Evolutionary conservation across 2,329 filamentous ascomycete genomes (phyloP).

Genomic region (Chalara sp.): DNA sequence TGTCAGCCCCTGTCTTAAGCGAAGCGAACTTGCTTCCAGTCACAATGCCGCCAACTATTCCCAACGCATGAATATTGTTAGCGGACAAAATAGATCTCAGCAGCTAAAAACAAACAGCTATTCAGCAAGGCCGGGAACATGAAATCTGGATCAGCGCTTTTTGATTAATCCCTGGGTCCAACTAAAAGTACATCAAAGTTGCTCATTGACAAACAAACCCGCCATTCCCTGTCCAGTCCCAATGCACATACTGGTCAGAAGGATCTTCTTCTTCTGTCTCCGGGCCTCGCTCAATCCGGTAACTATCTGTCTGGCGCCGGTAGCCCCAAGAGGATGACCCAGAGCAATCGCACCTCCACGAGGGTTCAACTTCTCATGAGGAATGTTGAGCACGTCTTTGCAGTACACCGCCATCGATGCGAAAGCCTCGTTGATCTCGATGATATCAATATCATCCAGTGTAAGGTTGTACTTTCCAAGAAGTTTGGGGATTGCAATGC

Average conservation of each 20-base stretch:
- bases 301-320: slow-evolving; percentile 75
- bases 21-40: too few species aligned
- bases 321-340: slow-evolving; percentile 75
- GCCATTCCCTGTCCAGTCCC: slow-evolving; percentile 66
- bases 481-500: slow-evolving; percentile 72
- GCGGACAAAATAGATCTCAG: too few species aligned
- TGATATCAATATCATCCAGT: slow-evolving; percentile 77
- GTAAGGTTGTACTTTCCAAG: slow-evolving; percentile 71
- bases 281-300: slow-evolving; percentile 83
- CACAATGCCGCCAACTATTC: too few species aligned
- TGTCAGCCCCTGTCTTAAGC: too few species aligned
- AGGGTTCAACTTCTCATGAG: slow-evolving; percentile 72
- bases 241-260: slow-evolving; percentile 88
- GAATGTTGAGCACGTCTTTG: slow-evolving; percentile 62
- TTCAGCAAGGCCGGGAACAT: too few species aligned
- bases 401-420: slow-evolving; percentile 98
- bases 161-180: too few species aligned
- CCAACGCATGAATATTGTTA: too few species aligned
- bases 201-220: slow-evolving; percentile 58
- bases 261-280: slow-evolving; percentile 80
- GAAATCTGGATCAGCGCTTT: too few species aligned
- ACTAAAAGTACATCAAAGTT: slow-evolving; percentile 14
- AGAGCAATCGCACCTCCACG: slow-evolving; percentile 77
- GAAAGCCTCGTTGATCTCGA: slow-evolving; percentile 97
- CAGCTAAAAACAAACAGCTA: too few species aligned